Evolutionary conservation across 495 filamentous ascomycete genomes (phyloP).

Genomic region (Astrocystis sublimbata): DNA sequence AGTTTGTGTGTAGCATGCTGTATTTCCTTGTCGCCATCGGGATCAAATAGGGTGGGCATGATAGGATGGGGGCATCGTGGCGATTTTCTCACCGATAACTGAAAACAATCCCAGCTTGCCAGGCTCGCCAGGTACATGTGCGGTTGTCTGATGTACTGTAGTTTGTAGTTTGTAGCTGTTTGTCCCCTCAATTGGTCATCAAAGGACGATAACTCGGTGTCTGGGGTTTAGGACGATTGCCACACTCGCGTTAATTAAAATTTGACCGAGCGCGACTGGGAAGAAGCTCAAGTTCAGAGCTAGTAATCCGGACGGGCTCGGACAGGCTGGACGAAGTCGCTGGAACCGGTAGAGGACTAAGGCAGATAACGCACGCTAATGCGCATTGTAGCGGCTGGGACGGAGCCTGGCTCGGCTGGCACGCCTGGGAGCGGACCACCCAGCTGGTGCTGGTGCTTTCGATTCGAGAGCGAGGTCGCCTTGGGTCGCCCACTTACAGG

Average conservation of each 20-base stretch:
- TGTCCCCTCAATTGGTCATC: no score
- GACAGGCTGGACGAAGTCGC: not conserved
- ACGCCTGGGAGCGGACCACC: no score
- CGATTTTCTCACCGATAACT: not conserved
- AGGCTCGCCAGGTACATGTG: not conserved
- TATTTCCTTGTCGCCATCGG: not conserved
- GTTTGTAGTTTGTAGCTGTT: not conserved
- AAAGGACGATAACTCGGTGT: not conserved
- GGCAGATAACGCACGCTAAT: not conserved
- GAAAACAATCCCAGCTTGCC: no score
- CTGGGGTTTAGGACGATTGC: slow-evolving; percentile 1
- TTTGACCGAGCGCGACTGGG: slow-evolving; percentile 11
- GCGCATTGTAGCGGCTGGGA: slow-evolving; percentile 1
- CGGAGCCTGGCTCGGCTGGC: no score
- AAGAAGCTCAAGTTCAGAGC: not conserved
- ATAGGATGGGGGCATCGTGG: not conserved
- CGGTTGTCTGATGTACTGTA: not conserved
- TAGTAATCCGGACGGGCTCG: not conserved
- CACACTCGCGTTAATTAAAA: slow-evolving; percentile 9
- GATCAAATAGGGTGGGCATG: not conserved
- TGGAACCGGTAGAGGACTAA: not conserved
- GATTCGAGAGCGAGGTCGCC: not conserved
- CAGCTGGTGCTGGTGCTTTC: no score
- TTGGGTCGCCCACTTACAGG: not conserved
- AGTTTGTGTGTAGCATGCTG: not conserved